Conservation (phyloP, 345 rosid species). For the Raphanus sativus region DNA sequence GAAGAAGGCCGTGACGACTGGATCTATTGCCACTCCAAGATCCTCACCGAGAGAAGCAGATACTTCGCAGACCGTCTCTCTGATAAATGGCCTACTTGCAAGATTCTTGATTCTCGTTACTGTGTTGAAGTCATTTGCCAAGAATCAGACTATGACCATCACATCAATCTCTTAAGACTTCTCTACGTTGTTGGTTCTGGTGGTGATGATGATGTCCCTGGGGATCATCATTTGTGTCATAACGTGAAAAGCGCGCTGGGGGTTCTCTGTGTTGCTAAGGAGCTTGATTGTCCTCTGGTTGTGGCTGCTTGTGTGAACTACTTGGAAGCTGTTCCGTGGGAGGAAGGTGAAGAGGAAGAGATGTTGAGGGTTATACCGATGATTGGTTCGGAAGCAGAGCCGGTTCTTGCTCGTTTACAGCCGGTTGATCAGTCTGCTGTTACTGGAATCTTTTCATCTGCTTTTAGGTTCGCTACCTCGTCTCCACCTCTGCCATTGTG, state of each 20-base stretch:
- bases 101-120: slow-evolving; percentile 83
- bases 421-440: slow-evolving; percentile 65
- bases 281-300: slow-evolving; percentile 62
- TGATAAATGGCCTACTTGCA: slow-evolving; percentile 90
- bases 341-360: slow-evolving; percentile 89
- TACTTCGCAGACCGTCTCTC: slow-evolving; percentile 89
- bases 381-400: slow-evolving; percentile 64
- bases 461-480: slow-evolving; percentile 71
- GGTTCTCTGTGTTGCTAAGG: slow-evolving; percentile 68
- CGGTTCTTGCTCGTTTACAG: slow-evolving; percentile 75
- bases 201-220: slow-evolving; percentile 41
- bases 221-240: slow-evolving; percentile 63
- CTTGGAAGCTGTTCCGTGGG: slow-evolving; percentile 98
- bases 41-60: slow-evolving; percentile 67
- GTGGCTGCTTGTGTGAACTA: slow-evolving; percentile 69
- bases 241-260: slow-evolving; percentile 84
- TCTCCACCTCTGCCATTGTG: slow-evolving; percentile 51
- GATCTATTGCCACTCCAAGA: slow-evolving; percentile 77
- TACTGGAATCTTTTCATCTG: slow-evolving; percentile 53
- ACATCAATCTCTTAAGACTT: slow-evolving; percentile 73
- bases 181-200: slow-evolving; percentile 47
- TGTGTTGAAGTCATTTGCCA: slow-evolving; percentile 85
- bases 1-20: slow-evolving; percentile 80
- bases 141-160: slow-evolving; percentile 69
- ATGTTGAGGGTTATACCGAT: slow-evolving; percentile 64